Evolutionary conservation across 345 rosid species (phyloP).

Genomic region (Raphanus sativus): DNA sequence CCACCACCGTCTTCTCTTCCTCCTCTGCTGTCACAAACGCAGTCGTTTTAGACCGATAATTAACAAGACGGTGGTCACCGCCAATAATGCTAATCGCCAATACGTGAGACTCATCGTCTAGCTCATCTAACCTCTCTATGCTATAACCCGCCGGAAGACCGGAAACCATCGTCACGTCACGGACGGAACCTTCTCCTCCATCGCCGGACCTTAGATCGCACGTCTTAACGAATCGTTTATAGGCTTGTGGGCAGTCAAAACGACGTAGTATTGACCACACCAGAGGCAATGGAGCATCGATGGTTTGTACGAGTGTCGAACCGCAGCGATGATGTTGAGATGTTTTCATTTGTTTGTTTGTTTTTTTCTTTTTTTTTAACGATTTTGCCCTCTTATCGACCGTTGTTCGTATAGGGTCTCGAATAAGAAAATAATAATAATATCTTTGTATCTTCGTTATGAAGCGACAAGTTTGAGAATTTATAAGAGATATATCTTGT

Average conservation of each 20-base stretch:
- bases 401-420: slow-evolving; percentile 9
- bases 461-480: slow-evolving; percentile 1
- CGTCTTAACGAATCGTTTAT: slow-evolving; percentile 63
- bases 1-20: slow-evolving; percentile 45
- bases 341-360: slow-evolving; percentile 6
- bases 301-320: slow-evolving; percentile 49
- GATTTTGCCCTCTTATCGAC: background rate
- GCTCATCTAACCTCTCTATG: slow-evolving; percentile 58
- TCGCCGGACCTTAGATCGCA: slow-evolving; percentile 51
- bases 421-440: background rate
- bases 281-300: slow-evolving; percentile 54
- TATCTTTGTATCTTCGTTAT: background rate
- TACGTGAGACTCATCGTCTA: slow-evolving; percentile 61
- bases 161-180: slow-evolving; percentile 54
- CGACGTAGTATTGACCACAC: slow-evolving; percentile 75
- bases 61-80: slow-evolving; percentile 66
- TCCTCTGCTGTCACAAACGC: slow-evolving; percentile 42
- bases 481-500: slow-evolving; percentile 32
- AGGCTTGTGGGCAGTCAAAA: slow-evolving; percentile 63
- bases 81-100: slow-evolving; percentile 59
- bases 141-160: slow-evolving; percentile 60
- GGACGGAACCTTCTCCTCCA: slow-evolving; percentile 53
- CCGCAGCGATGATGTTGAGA: slow-evolving; percentile 45
- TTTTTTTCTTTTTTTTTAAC: background rate
- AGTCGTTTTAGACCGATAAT: slow-evolving; percentile 56